These are phyloP conservation scores for Quercus ilex DNA, from an alignment of 306 rosid genomes.

Conservation along the genomic window DNA sequence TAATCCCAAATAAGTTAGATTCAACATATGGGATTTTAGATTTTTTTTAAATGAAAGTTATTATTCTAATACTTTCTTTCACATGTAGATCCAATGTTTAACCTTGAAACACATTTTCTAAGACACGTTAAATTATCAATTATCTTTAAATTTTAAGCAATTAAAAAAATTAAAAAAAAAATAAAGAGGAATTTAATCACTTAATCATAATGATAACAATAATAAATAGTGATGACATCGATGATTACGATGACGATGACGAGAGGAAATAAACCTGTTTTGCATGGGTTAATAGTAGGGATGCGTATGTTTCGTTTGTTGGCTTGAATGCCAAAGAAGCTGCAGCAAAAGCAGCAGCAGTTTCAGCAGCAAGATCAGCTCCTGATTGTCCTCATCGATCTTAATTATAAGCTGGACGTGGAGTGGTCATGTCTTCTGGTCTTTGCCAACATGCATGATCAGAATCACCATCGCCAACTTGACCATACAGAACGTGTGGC, in stretches of 20 bases:
- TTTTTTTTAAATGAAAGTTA: too few relatives aligned
- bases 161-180: too few relatives aligned
- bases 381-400: constrained; percentile 41
- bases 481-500: constrained; percentile 33
- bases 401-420: constrained; percentile 24
- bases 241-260: too few relatives aligned
- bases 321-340: constrained; percentile 45
- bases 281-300: constrained; percentile 38
- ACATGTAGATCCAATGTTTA: too few relatives aligned
- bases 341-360: constrained; percentile 62
- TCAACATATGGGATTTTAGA: too few relatives aligned
- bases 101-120: too few relatives aligned
- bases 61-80: too few relatives aligned
- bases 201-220: neutral
- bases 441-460: constrained; percentile 68
- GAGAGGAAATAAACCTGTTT: constrained; percentile 24
- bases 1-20: too few relatives aligned
- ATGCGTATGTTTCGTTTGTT: constrained; percentile 16
- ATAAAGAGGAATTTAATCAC: too few relatives aligned
- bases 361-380: constrained; percentile 64
- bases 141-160: too few relatives aligned
- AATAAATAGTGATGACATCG: neutral
- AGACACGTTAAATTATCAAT: too few relatives aligned
- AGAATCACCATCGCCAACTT: constrained; percentile 49
- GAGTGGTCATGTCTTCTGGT: constrained; percentile 68